phyloP scores from a whole-genome alignment of 2,329 filamentous ascomycete genomes.

The Tolypocladium endophyticum region DNA sequence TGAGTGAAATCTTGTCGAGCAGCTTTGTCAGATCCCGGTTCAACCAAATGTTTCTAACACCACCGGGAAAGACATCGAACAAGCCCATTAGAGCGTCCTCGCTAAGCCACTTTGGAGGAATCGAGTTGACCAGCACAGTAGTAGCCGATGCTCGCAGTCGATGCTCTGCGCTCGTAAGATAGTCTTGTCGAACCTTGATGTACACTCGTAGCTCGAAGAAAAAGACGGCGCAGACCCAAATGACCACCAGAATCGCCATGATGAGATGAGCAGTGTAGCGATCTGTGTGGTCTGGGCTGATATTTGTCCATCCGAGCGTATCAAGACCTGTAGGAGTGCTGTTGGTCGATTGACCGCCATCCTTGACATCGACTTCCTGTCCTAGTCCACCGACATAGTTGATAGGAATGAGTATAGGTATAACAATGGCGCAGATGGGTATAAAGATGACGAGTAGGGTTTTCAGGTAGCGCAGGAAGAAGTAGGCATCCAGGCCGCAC shows the following conservation, averaged over 20 bases:
- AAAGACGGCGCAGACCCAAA: constrained; percentile 80
- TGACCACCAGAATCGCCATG: constrained; percentile 64
- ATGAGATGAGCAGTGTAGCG: constrained; percentile 80
- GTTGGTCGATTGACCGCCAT: constrained; percentile 18
- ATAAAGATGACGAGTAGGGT: constrained; percentile 82
- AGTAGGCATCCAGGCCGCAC: constrained; percentile 92
- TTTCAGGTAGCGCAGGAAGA: constrained; percentile 81
- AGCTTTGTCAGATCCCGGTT: constrained; percentile 81
- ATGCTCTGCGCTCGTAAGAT: constrained; percentile 89
- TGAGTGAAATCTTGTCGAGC: constrained; percentile 69
- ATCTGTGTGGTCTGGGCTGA: constrained; percentile 51
- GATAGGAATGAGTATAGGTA: constrained; percentile 78
- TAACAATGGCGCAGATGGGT: constrained; percentile 64
- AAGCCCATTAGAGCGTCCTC: constrained; percentile 71
- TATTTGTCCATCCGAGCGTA: constrained; percentile 78
- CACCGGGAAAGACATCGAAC: constrained; percentile 93
- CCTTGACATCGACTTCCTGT: constrained; percentile 32
- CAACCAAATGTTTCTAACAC: constrained; percentile 92
- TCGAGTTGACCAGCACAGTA: constrained; percentile 84
- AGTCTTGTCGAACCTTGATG: constrained; percentile 87
- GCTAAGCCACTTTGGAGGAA: constrained; percentile 83
- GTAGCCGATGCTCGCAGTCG: constrained; percentile 88
- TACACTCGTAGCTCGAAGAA: constrained; percentile 81
- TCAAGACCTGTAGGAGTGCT: constrained; percentile 53
- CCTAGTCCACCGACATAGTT: constrained; percentile 67